phyloP scores from a whole-genome alignment of 1,284 basidiomycete genomes.

The Salmacisia buchloeana region DNA sequence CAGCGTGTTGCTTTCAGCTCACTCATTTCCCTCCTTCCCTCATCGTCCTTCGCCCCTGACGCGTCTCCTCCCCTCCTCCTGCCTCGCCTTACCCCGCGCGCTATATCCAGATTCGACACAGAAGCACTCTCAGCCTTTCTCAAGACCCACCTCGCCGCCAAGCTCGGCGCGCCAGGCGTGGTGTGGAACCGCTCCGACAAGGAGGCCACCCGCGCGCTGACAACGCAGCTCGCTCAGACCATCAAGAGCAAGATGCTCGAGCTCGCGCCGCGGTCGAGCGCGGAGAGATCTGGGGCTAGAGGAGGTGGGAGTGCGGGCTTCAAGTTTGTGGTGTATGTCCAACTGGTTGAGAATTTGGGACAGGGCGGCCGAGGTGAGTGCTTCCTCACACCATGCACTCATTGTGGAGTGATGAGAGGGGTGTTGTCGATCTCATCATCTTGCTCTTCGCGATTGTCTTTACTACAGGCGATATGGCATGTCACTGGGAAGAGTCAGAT shows the following conservation, averaged over 20 bases:
- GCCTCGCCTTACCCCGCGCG: too few relatives aligned
- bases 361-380: conserved; percentile 33
- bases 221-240: conserved; percentile 23
- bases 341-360: conserved; percentile 36
- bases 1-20: too few relatives aligned
- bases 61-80: too few relatives aligned
- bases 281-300: background rate
- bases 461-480: conserved; percentile 30
- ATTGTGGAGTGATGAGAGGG: background rate
- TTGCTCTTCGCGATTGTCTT: background rate
- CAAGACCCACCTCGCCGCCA: conserved; percentile 9
- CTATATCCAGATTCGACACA: conserved; percentile 28
- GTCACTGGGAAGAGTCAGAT: conserved; percentile 39
- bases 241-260: conserved; percentile 32
- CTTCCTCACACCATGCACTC: background rate
- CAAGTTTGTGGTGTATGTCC: conserved; percentile 38
- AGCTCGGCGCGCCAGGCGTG: conserved; percentile 6
- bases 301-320: conserved; percentile 24
- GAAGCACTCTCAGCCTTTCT: conserved; percentile 14
- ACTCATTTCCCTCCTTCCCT: too few relatives aligned
- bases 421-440: too few relatives aligned
- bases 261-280: conserved; percentile 10
- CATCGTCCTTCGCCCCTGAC: too few relatives aligned
- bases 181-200: conserved; percentile 33
- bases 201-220: conserved; percentile 23